These are phyloP conservation scores for Draba incana DNA, from an alignment of 345 rosid genomes.

Conservation along the genomic window DNA sequence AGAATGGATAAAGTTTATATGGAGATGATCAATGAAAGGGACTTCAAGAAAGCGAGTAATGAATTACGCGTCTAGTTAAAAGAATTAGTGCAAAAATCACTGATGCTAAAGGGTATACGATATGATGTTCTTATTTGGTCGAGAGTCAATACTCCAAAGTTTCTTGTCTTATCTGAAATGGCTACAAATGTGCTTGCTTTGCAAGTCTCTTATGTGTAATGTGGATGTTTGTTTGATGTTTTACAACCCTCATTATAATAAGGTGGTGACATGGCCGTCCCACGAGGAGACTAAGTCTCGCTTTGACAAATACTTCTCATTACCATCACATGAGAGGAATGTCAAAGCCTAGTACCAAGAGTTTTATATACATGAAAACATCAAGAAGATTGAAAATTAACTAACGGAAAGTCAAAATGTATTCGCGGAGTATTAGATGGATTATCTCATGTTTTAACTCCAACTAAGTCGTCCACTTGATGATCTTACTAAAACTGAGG, in stretches of 20 bases:
- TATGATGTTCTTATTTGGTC: no score
- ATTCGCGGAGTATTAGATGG: constrained; percentile 3
- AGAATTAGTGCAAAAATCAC: no score
- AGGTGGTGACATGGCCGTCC: constrained; percentile 16
- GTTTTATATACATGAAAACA: constrained; percentile 9
- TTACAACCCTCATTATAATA: background rate
- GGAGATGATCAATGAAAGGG: no score
- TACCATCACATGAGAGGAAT: constrained; percentile 5
- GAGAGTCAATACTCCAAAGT: no score
- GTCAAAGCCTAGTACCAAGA: constrained; percentile 16
- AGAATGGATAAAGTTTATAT: no score
- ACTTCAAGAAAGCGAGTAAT: no score
- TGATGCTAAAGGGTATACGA: no score
- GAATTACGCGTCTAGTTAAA: no score
- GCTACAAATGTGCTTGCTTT: no score
- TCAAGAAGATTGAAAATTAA: background rate
- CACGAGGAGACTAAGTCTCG: constrained; percentile 1
- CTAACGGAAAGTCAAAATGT: background rate
- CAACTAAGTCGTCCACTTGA: background rate
- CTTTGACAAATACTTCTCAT: background rate
- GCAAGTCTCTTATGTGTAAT: background rate
- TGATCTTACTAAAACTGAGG: constrained; percentile 6
- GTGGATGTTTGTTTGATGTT: background rate
- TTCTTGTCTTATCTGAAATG: no score
- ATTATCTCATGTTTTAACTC: constrained; percentile 17